Percentiles rank a stretch among this genome's conserved stretches.
Evolutionary conservation across 495 filamentous ascomycete species (phyloP).

Genomic region (Penicillium turbatum): DNA sequence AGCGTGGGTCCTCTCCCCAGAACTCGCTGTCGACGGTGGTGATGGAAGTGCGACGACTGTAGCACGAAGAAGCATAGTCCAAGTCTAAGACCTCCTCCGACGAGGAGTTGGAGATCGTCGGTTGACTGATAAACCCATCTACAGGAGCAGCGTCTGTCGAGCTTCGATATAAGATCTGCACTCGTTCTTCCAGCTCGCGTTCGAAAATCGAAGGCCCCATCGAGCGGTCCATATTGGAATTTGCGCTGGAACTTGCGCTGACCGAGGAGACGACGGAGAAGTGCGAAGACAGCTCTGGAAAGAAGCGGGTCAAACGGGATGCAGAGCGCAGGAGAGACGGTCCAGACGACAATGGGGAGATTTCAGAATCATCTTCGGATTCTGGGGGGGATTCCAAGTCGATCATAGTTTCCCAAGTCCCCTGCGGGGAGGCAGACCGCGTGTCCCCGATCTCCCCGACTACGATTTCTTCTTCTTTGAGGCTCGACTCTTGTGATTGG

Average conservation of each 20-base stretch:
- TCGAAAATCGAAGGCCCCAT: conserved; percentile 11
- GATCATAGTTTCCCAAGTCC: conserved; percentile 12
- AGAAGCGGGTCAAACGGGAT: conserved; percentile 26
- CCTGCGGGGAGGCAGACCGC: conserved; percentile 11
- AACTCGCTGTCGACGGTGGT: conserved; percentile 25
- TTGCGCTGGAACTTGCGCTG: conserved; percentile 1
- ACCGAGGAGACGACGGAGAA: conserved; percentile 27
- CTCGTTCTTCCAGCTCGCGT: conserved; percentile 18
- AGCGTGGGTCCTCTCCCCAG: conserved; percentile 1
- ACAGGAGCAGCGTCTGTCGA: background rate
- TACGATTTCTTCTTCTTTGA: background rate
- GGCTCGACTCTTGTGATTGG: background rate
- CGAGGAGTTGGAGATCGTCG: conserved; percentile 6
- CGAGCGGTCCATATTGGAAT: conserved; percentile 7
- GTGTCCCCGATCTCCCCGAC: background rate
- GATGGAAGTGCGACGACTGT: conserved; percentile 33
- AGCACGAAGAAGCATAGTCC: conserved; percentile 35
- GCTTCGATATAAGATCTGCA: conserved; percentile 15
- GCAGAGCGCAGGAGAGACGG: conserved; percentile 1
- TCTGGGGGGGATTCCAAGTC: conserved; percentile 15
- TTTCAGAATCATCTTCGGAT: conserved; percentile 23
- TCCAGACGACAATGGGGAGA: conserved; percentile 30
- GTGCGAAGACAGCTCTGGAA: conserved; percentile 31
- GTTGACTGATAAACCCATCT: background rate
- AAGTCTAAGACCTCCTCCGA: conserved; percentile 25